These are phyloP conservation scores for Earliella scabrosa DNA, from an alignment of 1,284 basidiomycete species.

Conservation along the genomic window DNA sequence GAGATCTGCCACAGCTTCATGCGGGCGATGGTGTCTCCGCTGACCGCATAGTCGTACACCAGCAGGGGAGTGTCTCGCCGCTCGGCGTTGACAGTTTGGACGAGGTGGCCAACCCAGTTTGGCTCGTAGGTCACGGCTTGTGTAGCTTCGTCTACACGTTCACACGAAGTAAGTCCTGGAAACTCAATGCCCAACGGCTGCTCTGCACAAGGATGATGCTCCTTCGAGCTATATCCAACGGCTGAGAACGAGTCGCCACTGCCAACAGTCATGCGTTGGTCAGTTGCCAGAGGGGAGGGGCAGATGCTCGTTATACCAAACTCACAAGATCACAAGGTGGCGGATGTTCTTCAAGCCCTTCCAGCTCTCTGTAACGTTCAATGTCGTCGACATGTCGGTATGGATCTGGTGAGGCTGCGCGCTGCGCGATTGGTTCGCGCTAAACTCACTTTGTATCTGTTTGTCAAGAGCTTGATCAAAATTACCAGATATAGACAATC, in stretches of 20 bases:
- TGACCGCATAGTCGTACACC: constrained; percentile 53
- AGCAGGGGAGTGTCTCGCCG: constrained; percentile 39
- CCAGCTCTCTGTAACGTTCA: constrained; percentile 36
- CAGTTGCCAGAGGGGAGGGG: not conserved
- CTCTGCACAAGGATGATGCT: constrained; percentile 31
- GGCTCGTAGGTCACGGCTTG: constrained; percentile 29
- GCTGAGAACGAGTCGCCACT: constrained; percentile 59
- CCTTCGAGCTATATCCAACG: constrained; percentile 35
- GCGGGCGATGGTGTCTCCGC: constrained; percentile 46
- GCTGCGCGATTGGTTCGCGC: not conserved
- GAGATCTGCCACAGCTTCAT: constrained; percentile 42
- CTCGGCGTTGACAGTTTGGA: constrained; percentile 41
- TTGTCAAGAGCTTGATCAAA: not conserved
- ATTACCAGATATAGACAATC: not conserved
- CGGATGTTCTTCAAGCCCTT: constrained; percentile 40
- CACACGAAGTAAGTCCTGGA: constrained; percentile 48
- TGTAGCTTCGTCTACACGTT: constrained; percentile 29
- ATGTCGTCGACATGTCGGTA: constrained; percentile 15
- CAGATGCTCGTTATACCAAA: constrained; percentile 4
- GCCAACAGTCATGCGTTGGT: not conserved
- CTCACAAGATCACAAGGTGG: constrained; percentile 49
- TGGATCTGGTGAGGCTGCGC: too few relatives aligned
- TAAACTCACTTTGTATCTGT: not conserved
- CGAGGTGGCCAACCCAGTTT: constrained; percentile 61
- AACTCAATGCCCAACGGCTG: constrained; percentile 51